Conservation (phyloP, 1,139 yeast species). For the Pichiaceae sp. region DNA sequence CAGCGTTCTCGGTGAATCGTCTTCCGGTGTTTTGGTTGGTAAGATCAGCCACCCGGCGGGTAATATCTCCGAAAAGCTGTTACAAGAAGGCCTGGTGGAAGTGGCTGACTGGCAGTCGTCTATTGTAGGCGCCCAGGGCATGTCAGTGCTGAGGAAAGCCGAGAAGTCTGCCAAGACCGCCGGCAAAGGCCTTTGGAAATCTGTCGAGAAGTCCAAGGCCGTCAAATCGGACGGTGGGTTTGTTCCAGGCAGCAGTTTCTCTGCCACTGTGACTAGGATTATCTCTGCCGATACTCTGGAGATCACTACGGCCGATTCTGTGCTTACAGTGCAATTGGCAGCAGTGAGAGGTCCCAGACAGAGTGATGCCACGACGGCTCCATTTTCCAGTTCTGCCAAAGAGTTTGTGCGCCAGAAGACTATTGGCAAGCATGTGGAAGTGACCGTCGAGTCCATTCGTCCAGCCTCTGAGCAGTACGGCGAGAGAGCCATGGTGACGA, state of each 20-base stretch:
- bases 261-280: slow-evolving; percentile 51
- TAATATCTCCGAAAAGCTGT: slow-evolving; percentile 60
- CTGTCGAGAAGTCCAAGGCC: slow-evolving; percentile 12
- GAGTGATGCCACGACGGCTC: slow-evolving; percentile 48
- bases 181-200: slow-evolving; percentile 58
- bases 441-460: slow-evolving; percentile 58
- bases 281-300: slow-evolving; percentile 63
- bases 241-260: slow-evolving; percentile 38
- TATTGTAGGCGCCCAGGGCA: slow-evolving; percentile 56
- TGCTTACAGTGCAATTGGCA: slow-evolving; percentile 60
- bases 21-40: slow-evolving; percentile 56
- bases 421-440: slow-evolving; percentile 60
- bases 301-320: slow-evolving; percentile 40
- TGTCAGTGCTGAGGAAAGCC: slow-evolving; percentile 55
- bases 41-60: slow-evolving; percentile 61
- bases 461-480: slow-evolving; percentile 58
- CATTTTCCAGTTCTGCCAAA: slow-evolving; percentile 55
- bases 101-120: slow-evolving; percentile 79
- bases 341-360: slow-evolving; percentile 69
- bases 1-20: slow-evolving; percentile 51
- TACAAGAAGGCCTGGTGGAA: slow-evolving; percentile 64
- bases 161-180: slow-evolving; percentile 60
- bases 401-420: slow-evolving; percentile 63
- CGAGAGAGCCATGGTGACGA: slow-evolving; percentile 56
- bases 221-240: slow-evolving; percentile 17